Percentiles rank a stretch among this genome's conserved stretches.
These are phyloP conservation scores for Cercospora janseana DNA, from an alignment of 2,329 filamentous ascomycete genomes.

Conservation along the genomic window DNA sequence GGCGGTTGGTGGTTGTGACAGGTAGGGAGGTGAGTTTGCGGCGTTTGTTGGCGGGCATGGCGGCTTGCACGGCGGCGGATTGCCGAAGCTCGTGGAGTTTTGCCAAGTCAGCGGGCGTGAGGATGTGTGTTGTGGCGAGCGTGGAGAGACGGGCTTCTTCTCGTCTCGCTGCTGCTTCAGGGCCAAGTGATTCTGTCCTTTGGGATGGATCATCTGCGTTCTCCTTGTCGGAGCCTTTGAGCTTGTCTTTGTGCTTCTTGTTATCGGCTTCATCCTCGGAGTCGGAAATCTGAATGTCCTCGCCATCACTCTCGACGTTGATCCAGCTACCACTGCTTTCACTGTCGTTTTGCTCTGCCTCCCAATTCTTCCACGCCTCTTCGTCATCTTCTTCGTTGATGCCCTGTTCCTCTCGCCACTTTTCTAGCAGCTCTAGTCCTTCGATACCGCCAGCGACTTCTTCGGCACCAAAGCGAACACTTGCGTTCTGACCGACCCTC, in stretches of 20 bases:
- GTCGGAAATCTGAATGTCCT: conserved; percentile 69
- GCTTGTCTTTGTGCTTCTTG: conserved; percentile 37
- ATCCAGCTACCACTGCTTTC: conserved; percentile 89
- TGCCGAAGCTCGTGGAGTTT: conserved; percentile 87
- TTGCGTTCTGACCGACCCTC: conserved; percentile 69
- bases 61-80: conserved; percentile 67
- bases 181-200: conserved; percentile 35
- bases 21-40: conserved; percentile 34
- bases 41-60: conserved; percentile 48
- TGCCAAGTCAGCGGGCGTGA: conserved; percentile 92
- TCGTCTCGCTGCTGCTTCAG: conserved; percentile 32
- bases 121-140: conserved; percentile 87
- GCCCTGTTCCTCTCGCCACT: conserved; percentile 89
- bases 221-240: conserved; percentile 20
- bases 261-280: conserved; percentile 67
- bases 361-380: conserved; percentile 58
- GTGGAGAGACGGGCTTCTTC: conserved; percentile 53
- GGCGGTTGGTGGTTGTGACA: conserved; percentile 40
- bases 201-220: conserved; percentile 29
- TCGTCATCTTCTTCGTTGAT: conserved; percentile 61
- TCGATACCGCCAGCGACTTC: conserved; percentile 75
- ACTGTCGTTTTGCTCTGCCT: conserved; percentile 60
- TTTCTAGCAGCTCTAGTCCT: conserved; percentile 83
- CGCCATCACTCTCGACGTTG: conserved; percentile 77
- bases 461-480: conserved; percentile 80